Conservation (phyloP, 768 basidiomycete genomes). For the Phanerodontia chrysosporium region DNA sequence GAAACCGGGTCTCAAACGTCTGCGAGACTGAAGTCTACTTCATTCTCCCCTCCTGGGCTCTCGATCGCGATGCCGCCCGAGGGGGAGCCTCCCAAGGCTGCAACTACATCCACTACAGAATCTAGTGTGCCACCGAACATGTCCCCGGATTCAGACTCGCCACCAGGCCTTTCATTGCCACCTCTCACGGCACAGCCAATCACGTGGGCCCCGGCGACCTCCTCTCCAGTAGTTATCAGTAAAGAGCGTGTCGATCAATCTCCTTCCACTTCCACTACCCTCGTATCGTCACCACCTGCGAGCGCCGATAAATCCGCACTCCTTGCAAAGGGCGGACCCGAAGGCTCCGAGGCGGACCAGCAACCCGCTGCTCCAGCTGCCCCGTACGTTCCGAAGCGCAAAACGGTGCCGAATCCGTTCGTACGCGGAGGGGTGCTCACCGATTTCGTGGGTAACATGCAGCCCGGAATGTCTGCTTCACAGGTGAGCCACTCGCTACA, state of each 20-base stretch:
- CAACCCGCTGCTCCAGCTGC: background rate
- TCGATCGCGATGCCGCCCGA: constrained; percentile 3
- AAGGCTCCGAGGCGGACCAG: background rate
- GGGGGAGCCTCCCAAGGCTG: background rate
- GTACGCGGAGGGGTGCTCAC: constrained; percentile 48
- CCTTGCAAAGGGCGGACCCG: background rate
- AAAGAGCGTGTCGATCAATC: background rate
- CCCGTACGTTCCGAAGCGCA: constrained; percentile 13
- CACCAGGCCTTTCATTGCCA: background rate
- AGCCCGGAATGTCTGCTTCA: background rate
- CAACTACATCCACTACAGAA: background rate
- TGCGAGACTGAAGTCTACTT: constrained; percentile 11
- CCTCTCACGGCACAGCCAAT: constrained; percentile 9
- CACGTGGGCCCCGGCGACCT: background rate
- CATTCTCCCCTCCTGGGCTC: constrained; percentile 10
- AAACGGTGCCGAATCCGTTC: constrained; percentile 36
- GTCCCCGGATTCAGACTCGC: constrained; percentile 4
- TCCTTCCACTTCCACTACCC: background rate
- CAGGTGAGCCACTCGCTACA: background rate
- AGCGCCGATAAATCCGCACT: background rate
- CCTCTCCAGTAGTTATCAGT: background rate
- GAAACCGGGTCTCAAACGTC: background rate
- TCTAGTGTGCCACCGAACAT: background rate
- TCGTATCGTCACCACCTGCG: background rate
- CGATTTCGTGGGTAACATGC: constrained; percentile 30